Percentiles rank a stretch among this genome's conserved stretches.
Evolutionary conservation across 2,329 filamentous ascomycete genomes (phyloP).

Genomic region (Ceratocystis albifundus): DNA sequence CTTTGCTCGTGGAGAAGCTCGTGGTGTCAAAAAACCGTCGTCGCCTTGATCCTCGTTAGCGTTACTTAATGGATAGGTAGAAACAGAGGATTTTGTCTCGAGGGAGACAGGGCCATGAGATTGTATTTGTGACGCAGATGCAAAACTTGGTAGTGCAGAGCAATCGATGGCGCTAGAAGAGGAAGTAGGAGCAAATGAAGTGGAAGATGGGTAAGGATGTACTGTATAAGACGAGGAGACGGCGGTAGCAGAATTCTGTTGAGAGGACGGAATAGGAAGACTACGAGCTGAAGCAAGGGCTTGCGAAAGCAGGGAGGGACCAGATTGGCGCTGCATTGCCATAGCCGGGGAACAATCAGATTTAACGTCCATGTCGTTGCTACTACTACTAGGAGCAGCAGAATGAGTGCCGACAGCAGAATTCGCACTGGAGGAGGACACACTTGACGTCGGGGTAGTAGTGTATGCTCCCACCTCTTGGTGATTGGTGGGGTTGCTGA

Average conservation of each 20-base stretch:
- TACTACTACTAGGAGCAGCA: background rate
- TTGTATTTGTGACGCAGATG: background rate
- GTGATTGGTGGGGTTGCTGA: slow-evolving; percentile 10
- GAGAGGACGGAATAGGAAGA: slow-evolving; percentile 31
- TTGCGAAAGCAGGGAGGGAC: slow-evolving; percentile 46
- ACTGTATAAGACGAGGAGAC: slow-evolving; percentile 18
- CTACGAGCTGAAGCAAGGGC: slow-evolving; percentile 48
- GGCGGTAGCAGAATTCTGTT: slow-evolving; percentile 10
- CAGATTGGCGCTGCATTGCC: slow-evolving; percentile 35
- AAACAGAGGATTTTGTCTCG: background rate
- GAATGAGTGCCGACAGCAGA: background rate
- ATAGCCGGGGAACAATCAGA: slow-evolving; percentile 34
- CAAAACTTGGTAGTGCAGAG: slow-evolving; percentile 6
- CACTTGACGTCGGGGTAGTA: background rate
- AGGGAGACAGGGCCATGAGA: background rate
- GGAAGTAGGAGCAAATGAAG: slow-evolving; percentile 2
- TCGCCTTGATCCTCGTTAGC: slow-evolving; percentile 16
- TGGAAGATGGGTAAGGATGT: slow-evolving; percentile 15
- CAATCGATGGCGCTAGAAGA: background rate
- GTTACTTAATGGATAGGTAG: slow-evolving; percentile 15
- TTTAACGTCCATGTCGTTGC: slow-evolving; percentile 29
- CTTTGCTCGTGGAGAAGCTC: slow-evolving; percentile 17
- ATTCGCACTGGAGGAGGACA: slow-evolving; percentile 3
- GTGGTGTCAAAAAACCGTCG: slow-evolving; percentile 21
- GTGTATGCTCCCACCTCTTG: background rate